These are phyloP conservation scores for Trichoderma sp. DNA, from an alignment of 2,329 filamentous ascomycete species.

Conservation along the genomic window DNA sequence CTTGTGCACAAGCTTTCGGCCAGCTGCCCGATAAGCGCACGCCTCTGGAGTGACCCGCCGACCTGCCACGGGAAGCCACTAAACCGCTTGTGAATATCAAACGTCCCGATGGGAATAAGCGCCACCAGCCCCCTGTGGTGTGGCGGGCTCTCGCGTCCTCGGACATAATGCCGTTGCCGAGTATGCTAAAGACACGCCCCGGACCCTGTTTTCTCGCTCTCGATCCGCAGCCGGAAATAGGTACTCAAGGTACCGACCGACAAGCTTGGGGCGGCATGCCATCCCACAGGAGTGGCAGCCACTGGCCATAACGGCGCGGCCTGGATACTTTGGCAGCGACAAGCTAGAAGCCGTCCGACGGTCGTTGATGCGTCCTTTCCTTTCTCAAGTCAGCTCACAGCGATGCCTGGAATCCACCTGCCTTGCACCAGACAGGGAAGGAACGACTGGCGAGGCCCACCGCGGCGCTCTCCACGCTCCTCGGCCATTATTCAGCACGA, in stretches of 20 bases:
- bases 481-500: conserved; percentile 17
- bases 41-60: neutral
- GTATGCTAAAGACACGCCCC: conserved; percentile 29
- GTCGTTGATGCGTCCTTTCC: conserved; percentile 3
- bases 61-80: neutral
- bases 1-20: neutral
- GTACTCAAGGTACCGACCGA: neutral
- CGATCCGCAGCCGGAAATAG: conserved; percentile 24
- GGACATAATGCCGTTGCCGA: conserved; percentile 48
- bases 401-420: neutral
- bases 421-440: neutral
- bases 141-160: conserved; percentile 35
- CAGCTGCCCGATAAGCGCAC: conserved; percentile 10
- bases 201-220: conserved; percentile 4
- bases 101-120: neutral
- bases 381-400: conserved; percentile 19
- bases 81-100: neutral
- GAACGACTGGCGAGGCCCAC: neutral
- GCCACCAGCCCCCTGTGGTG: neutral
- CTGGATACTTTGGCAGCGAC: neutral
- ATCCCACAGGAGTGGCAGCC: conserved; percentile 6
- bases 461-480: no score
- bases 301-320: neutral
- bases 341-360: neutral
- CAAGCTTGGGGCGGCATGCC: neutral